phyloP scores from a whole-genome alignment of 2,329 filamentous ascomycete species.

The Stemphylium vesicarium region DNA sequence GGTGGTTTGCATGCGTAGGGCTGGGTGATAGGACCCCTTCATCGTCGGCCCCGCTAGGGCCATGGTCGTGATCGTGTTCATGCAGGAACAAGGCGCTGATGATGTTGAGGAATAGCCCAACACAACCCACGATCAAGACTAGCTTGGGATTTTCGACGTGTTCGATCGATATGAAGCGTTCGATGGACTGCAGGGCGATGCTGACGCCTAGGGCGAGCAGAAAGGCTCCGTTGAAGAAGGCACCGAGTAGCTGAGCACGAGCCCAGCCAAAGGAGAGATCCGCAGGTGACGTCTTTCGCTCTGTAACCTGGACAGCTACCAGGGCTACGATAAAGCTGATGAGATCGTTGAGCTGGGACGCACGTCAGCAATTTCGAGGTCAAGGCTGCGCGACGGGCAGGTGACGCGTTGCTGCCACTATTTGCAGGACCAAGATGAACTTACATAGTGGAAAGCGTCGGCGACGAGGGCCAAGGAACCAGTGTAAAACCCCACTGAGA shows the following conservation, averaged over 20 bases:
- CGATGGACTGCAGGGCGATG: constrained; percentile 75
- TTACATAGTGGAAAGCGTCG: constrained; percentile 79
- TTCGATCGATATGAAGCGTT: constrained; percentile 68
- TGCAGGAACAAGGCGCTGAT: constrained; percentile 71
- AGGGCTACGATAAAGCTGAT: constrained; percentile 73
- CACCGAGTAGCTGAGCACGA: constrained; percentile 72
- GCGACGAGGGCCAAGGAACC: constrained; percentile 74
- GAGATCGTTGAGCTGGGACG: constrained; percentile 69
- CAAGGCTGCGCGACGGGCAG: too few relatives aligned
- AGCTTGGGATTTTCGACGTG: constrained; percentile 68
- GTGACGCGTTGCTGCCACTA: neutral
- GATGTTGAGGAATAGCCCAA: constrained; percentile 71
- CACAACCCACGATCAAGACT: constrained; percentile 71
- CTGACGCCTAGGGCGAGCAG: constrained; percentile 74
- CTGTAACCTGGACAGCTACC: constrained; percentile 64
- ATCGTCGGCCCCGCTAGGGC: constrained; percentile 33
- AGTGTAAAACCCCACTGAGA: constrained; percentile 72
- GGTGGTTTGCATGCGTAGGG: constrained; percentile 33
- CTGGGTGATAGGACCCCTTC: constrained; percentile 17
- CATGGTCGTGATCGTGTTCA: constrained; percentile 52
- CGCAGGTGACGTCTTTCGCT: constrained; percentile 62
- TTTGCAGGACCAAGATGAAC: constrained; percentile 28
- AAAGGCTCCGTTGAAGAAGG: constrained; percentile 82
- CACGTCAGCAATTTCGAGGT: neutral
- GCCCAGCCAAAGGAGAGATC: constrained; percentile 78